phyloP scores from a whole-genome alignment of 495 filamentous ascomycete species.

The Hypoxylon fragiforme region DNA sequence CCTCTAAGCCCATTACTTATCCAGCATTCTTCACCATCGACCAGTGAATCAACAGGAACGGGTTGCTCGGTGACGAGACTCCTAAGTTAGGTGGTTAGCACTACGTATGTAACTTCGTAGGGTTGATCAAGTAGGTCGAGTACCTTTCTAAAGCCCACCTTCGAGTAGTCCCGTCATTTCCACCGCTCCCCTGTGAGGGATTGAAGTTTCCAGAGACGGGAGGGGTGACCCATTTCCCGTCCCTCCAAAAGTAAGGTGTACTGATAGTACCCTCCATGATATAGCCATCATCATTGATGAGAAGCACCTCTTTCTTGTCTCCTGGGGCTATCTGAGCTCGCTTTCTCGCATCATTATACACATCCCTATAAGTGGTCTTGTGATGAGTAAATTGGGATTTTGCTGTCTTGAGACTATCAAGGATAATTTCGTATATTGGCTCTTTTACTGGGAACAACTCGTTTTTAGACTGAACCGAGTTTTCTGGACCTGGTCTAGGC shows the following conservation, averaged over 20 bases:
- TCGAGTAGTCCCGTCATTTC: conserved; percentile 79
- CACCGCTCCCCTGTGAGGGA: conserved; percentile 59
- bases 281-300: conserved; percentile 66
- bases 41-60: conserved; percentile 57
- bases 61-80: conserved; percentile 63
- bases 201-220: conserved; percentile 40
- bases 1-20: conserved; percentile 85
- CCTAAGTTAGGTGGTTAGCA: conserved; percentile 42
- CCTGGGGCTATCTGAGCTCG: conserved; percentile 58
- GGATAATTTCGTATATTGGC: conserved; percentile 51
- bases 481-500: conserved; percentile 18
- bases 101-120: not conserved
- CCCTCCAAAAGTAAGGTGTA: conserved; percentile 76
- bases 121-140: not conserved
- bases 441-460: conserved; percentile 28
- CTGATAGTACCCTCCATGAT: conserved; percentile 87
- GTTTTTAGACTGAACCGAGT: not conserved
- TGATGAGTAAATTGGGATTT: conserved; percentile 70
- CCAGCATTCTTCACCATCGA: conserved; percentile 77
- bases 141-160: conserved; percentile 73
- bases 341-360: conserved; percentile 66
- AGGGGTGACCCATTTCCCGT: conserved; percentile 69
- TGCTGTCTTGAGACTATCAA: conserved; percentile 56
- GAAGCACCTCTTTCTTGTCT: conserved; percentile 69
- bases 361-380: conserved; percentile 70